These are phyloP conservation scores for Glaciozyma martinii DNA, from an alignment of 768 basidiomycete genomes.

Conservation along the genomic window DNA sequence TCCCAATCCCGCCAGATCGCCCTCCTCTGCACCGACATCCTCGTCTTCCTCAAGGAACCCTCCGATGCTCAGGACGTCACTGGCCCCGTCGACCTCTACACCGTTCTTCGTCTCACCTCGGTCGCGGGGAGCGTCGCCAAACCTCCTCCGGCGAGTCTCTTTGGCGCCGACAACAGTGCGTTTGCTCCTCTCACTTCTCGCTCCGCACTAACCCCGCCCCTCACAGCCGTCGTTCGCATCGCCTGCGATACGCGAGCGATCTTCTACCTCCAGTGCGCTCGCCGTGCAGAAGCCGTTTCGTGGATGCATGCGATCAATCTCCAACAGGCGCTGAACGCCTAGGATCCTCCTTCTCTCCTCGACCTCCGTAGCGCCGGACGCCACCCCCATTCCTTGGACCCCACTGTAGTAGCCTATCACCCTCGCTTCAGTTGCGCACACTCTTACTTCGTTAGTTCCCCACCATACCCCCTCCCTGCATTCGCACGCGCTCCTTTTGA, in stretches of 20 bases:
- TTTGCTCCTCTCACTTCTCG: neutral
- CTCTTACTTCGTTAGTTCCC: too few relatives aligned
- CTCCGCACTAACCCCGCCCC: neutral
- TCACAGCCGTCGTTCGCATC: constrained; percentile 17
- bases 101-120: constrained; percentile 88
- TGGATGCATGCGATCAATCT: constrained; percentile 26
- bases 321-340: constrained; percentile 10
- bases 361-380: too few relatives aligned
- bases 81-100: constrained; percentile 82
- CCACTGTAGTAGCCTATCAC: too few relatives aligned
- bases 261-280: constrained; percentile 16
- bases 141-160: constrained; percentile 13
- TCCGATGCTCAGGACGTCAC: constrained; percentile 56
- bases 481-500: too few relatives aligned
- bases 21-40: constrained; percentile 82
- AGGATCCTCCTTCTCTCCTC: too few relatives aligned
- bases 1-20: constrained; percentile 51
- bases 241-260: constrained; percentile 3
- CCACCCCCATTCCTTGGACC: too few relatives aligned
- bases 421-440: too few relatives aligned
- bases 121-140: neutral
- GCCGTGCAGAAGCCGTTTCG: constrained; percentile 11
- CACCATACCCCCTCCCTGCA: too few relatives aligned
- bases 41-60: constrained; percentile 83
- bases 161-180: constrained; percentile 18